Evolutionary conservation across 202 grass and related monocot species (phyloP), one percentile per base, ranked within the genome.

Genomic region (Schoenoplectus triqueter): DNA sequence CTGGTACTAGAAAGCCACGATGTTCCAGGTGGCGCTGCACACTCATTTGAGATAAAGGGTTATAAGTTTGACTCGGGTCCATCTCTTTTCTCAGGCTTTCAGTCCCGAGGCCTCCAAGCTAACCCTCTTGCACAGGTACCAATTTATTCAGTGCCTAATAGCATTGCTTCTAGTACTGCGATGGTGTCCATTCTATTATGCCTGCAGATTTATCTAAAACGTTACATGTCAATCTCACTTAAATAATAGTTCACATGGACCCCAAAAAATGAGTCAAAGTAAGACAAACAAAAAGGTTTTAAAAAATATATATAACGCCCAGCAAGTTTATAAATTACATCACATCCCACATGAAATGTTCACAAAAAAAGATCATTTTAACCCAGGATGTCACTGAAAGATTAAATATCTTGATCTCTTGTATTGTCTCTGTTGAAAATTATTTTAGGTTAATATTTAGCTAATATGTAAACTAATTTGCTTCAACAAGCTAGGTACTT

Each of bases 11-110:
- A 96, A 86, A 96, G 93, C 72, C 96, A 99, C 73, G 96, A 96
- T 86, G 91, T 91, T 8, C 87, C 93, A 6, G 93, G 93, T 77
- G 93, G 96, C 42, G 91, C 91, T 22, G 96, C 96, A 48, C 96
- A 99, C 89, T 99, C 96, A 14, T 99, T 99, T 82, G 90, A 94
- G 45, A 87, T 99, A 80, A 99, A 99, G 76, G 96, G 93, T 1
- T 99, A 95, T 80, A 92, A 89, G 84, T 99, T 99, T 84, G 93
- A 99, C 63, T 99, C 96, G 40, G 96, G 95, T 1, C 96, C 96
- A 3, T 99, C 96, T 46, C 86, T 99, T 66, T 99, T 99, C 86
- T 99, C 96, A 1, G 96, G 96, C 0, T 99, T 99, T 87, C 90
- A 99, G 57, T 99, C 93, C 52, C 92, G 96, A 90, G 96, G 93